Evolutionary conservation across 257 asterid species (phyloP).

Genomic region (Gentiana macrophylla): DNA sequence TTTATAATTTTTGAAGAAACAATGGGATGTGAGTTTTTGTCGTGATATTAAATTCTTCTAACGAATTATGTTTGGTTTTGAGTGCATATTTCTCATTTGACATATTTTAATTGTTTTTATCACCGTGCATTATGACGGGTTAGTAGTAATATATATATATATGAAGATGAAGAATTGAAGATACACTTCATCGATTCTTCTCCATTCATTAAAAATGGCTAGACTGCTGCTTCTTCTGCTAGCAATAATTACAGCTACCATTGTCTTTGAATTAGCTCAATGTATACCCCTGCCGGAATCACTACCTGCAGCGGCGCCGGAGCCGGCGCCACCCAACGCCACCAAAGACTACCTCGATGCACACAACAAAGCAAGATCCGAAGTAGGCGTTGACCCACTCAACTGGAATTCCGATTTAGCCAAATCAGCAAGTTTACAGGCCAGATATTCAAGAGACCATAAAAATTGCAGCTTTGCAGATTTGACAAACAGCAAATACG

Average conservation of each 20-base stretch:
- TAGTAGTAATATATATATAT: too few species aligned
- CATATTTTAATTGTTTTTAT: too few species aligned
- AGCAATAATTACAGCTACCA: constrained; percentile 4
- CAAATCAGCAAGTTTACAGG: constrained; percentile 55
- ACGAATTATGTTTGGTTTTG: too few species aligned
- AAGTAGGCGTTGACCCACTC: constrained; percentile 63
- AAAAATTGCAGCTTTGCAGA: constrained; percentile 65
- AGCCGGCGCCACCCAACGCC: constrained; percentile 14
- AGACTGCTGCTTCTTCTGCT: not conserved
- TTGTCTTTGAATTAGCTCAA: constrained; percentile 14
- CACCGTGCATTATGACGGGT: too few species aligned
- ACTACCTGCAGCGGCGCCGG: constrained; percentile 14
- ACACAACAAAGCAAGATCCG: constrained; percentile 70
- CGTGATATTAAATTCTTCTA: too few species aligned
- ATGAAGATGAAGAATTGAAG: too few species aligned
- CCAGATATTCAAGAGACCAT: constrained; percentile 54
- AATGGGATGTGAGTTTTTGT: too few species aligned
- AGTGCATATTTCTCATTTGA: too few species aligned
- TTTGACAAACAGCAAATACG: constrained; percentile 38
- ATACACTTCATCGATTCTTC: too few species aligned
- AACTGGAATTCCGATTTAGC: constrained; percentile 60
- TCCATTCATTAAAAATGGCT: constrained; percentile 8
- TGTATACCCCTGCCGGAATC: constrained; percentile 27
- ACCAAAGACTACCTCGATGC: constrained; percentile 41
- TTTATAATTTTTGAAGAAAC: too few species aligned